These are phyloP conservation scores for Penicillium daleae DNA, from an alignment of 495 filamentous ascomycete genomes.

Conservation along the genomic window DNA sequence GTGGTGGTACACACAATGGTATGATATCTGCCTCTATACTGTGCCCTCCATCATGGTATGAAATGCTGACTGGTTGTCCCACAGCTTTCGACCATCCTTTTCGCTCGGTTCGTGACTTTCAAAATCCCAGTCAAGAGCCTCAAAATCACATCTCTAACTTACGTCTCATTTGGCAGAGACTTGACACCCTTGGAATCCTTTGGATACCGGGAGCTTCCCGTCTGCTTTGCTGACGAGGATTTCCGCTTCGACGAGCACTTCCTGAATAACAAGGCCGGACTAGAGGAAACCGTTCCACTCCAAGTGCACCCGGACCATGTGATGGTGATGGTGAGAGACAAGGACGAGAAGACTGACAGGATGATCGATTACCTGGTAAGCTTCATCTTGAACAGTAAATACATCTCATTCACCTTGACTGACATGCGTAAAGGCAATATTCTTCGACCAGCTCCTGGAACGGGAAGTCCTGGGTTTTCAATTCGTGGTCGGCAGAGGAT, in stretches of 20 bases:
- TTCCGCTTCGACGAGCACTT: constrained; percentile 35
- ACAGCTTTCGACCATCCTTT: constrained; percentile 38
- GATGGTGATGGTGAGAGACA: constrained; percentile 13
- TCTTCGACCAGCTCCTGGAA: neutral
- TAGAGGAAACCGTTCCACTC: neutral
- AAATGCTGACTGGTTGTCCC: neutral
- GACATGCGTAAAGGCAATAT: constrained; percentile 10
- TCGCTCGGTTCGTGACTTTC: constrained; percentile 29
- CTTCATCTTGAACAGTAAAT: neutral
- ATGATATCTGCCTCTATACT: constrained; percentile 15
- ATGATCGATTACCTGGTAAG: constrained; percentile 14
- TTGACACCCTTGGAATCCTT: constrained; percentile 39
- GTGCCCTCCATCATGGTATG: neutral
- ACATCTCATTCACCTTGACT: neutral
- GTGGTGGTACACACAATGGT: constrained; percentile 49
- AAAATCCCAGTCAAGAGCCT: too few species aligned
- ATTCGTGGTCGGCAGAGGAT: neutral
- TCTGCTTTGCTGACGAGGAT: constrained; percentile 22
- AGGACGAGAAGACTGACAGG: neutral
- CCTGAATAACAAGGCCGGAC: constrained; percentile 14
- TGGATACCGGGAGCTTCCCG: constrained; percentile 34
- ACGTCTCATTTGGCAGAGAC: constrained; percentile 26
- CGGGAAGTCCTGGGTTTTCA: constrained; percentile 7
- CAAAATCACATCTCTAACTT: neutral
- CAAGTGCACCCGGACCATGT: neutral